Base-by-base conservation (phyloP, 1,284 basidiomycete species). In the Mycena citricolor region DNA sequence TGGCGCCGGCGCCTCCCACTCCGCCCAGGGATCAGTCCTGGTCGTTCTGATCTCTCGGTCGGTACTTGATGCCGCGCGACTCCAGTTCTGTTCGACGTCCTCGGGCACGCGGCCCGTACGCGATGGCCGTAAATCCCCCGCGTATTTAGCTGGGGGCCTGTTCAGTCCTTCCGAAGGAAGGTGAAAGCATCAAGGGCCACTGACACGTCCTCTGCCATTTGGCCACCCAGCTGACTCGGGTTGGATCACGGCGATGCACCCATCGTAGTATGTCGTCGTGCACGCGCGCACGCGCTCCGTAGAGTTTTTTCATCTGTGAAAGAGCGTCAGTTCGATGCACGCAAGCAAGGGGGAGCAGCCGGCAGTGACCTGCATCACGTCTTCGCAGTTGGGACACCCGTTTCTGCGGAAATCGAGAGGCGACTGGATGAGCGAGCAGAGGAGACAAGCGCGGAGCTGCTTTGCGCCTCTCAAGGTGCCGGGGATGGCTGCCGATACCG, bases 331-430 rank as follows among this genome's bases (percentile, higher is more conserved):
- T 13, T 17, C 28, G 11, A 33, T 32, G 20, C 25, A 38, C 20
- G 13, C 4, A 39, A 8, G 23, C 12, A 21, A 10, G 5, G n/a
- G 21, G 6, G 13, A 17, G 11, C 5, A 17, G 20, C 11, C 21
- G 25, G 10, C 10, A 4, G 5, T 5, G 4, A 54, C 95, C 72
- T 94, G 87, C 64, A 98, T 81, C 55, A 95, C 77, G 57, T 95
- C 90, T 59, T 99, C 95, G 65, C 95, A 99, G 62, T 99, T 99
- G 28, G 95, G 95, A 62, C 95, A 99, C 3, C 95, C 95, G 32
- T 75, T 71, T 53, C 81, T 81, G 41, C 86, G 73, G 62, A 98
- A 99, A 56, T 98, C 95, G 43, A 75, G 72, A 0, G 90, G 83
- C 0, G 83, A 74, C 61, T 94, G 93, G 30, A 97, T 81, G 53